phyloP scores from a whole-genome alignment of 1,139 yeast species.

The Kodamaea sp. region DNA sequence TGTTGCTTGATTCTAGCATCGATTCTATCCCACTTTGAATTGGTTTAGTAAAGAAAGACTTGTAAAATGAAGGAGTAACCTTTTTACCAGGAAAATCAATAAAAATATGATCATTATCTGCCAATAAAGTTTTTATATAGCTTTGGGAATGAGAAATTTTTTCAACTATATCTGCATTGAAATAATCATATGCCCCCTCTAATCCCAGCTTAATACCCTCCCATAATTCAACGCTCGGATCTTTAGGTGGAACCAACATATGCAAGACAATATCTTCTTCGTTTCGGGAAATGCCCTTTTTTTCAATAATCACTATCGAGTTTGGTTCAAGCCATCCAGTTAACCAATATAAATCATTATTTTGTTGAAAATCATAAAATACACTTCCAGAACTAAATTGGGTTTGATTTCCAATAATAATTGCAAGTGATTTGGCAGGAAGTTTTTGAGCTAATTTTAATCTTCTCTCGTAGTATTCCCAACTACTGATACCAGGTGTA shows the following conservation, averaged over 20 bases:
- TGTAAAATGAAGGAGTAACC: constrained; percentile 10
- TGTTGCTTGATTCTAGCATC: constrained; percentile 18
- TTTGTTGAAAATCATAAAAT: constrained; percentile 87
- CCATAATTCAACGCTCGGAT: constrained; percentile 80
- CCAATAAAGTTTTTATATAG: constrained; percentile 45
- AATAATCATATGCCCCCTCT: constrained; percentile 73
- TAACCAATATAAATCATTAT: constrained; percentile 79
- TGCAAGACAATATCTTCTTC: constrained; percentile 60
- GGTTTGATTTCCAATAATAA: constrained; percentile 67
- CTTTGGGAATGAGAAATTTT: constrained; percentile 41
- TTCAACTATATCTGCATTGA: constrained; percentile 80
- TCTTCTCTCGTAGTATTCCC: constrained; percentile 77
- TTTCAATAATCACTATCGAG: constrained; percentile 72
- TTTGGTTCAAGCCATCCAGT: constrained; percentile 95
- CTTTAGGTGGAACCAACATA: constrained; percentile 84
- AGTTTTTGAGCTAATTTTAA: constrained; percentile 50
- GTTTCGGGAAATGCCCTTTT: constrained; percentile 40
- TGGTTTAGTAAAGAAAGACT: constrained; percentile 8
- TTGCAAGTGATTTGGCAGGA: constrained; percentile 65
- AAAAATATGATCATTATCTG: constrained; percentile 46
- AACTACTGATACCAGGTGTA: constrained; percentile 83
- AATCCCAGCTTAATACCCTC: constrained; percentile 91
- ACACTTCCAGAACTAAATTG: constrained; percentile 88
- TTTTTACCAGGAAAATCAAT: constrained; percentile 39
- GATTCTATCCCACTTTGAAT: constrained; percentile 2